phyloP scores from a whole-genome alignment of 1,139 yeast genomes.

The Magnusiomyces sp. region DNA sequence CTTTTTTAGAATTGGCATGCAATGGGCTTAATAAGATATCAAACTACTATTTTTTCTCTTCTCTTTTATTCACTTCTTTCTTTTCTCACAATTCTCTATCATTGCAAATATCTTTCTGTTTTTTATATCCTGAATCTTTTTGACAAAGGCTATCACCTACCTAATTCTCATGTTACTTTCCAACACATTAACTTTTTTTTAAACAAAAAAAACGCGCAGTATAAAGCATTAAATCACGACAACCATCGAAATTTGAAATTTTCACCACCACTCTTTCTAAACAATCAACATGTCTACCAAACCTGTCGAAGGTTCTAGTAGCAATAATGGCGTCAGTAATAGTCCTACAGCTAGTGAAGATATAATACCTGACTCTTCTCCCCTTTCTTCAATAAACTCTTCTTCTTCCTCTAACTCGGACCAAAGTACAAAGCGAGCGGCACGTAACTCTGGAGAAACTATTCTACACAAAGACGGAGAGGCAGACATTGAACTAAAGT shows the following conservation, averaged over 20 bases:
- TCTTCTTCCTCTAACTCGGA: too few species aligned
- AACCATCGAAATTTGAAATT: too few species aligned
- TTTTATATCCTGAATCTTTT: background rate
- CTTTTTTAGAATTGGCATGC: too few species aligned
- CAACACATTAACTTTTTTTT: too few species aligned
- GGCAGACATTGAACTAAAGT: conserved; percentile 11
- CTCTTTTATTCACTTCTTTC: background rate
- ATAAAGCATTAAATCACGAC: too few species aligned
- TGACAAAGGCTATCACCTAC: too few species aligned
- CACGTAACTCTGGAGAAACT: background rate
- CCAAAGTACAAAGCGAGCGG: too few species aligned
- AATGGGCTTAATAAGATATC: too few species aligned
- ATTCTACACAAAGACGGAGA: conserved; percentile 21
- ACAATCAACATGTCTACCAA: background rate
- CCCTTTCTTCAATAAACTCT: too few species aligned
- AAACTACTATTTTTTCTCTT: background rate
- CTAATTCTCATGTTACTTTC: too few species aligned
- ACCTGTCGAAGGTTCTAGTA: background rate
- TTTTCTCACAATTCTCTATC: background rate
- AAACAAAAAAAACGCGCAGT: too few species aligned
- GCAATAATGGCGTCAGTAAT: background rate
- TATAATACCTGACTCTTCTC: too few species aligned
- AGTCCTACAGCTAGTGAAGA: background rate
- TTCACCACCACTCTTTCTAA: background rate
- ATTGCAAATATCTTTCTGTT: background rate